Evolutionary conservation across 1,284 basidiomycete genomes (phyloP), one percentile per base, ranked within the genome.

Genomic region (Tremellales sp.): DNA sequence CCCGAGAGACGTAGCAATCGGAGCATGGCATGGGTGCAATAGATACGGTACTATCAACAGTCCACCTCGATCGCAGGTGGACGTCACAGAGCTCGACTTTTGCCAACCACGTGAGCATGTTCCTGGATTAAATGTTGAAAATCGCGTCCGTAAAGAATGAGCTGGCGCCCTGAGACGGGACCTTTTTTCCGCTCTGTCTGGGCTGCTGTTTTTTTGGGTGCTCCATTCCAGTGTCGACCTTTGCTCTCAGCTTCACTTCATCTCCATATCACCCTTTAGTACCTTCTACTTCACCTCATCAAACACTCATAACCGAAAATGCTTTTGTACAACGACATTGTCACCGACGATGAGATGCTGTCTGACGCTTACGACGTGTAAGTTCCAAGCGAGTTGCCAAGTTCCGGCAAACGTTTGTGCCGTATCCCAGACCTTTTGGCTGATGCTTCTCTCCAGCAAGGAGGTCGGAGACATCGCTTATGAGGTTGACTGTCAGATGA

Each of bases 311-410:
- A 24, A 43, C 5, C 24, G 50, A 60, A 33, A 40, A 75, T 75
- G 73, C 50, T 73, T 40, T 58, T 75, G 51, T 75, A 67, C 68
- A 49, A 53, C 46, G 78, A 79, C 67, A 70, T 88, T 58, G 40
- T 97, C 53, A 77, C 83, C 56, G 83, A 77, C 57, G 93, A 97
- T 73, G 94, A 99, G 81, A 87, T 99, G 82, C 82, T 89, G 82
- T 91, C 90, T 40, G 90, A 94, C 79, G 91, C 92, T 61, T 97
- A 86, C 80, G 83, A 85, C 41, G 45, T 87, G 87, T 91, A 64
- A 64, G 83, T 76, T 23, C 33, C 19, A 7, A 21, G 19, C n/a
- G n/a, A n/a, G n/a, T n/a, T n/a, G n/a, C n/a, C n/a, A n/a, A n/a
- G n/a, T n/a, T n/a, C n/a, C n/a, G n/a, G n/a, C n/a, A n/a, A n/a